These are phyloP conservation scores for Epichloe scottii DNA, from an alignment of 2,329 filamentous ascomycete genomes.

Conservation along the genomic window DNA sequence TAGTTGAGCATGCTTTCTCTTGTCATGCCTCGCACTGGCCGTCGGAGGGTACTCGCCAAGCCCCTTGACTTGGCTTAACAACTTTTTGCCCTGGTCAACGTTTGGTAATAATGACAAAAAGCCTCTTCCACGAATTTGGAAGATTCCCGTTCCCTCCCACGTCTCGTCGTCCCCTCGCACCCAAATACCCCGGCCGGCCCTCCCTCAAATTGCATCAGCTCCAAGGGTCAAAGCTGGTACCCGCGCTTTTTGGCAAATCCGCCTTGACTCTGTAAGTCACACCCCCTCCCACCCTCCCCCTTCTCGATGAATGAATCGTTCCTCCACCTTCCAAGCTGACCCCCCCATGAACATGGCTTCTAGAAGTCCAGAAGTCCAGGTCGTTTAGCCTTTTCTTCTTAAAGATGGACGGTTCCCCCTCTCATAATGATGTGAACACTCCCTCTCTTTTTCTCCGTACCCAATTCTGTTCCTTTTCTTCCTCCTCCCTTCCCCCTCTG, in stretches of 20 bases:
- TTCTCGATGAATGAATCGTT: neutral
- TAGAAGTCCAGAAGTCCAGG: neutral
- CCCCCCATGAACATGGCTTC: slow-evolving; percentile 6
- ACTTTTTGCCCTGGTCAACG: neutral
- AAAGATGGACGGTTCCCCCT: neutral
- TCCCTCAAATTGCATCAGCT: slow-evolving; percentile 1
- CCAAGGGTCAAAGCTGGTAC: neutral
- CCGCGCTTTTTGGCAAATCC: neutral
- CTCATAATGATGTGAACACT: neutral
- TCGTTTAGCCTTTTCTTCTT: neutral
- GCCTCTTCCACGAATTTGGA: neutral
- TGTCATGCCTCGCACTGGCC: neutral
- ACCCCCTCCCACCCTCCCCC: neutral
- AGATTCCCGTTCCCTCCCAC: neutral
- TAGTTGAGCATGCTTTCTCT: too few relatives aligned
- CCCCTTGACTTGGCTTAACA: neutral
- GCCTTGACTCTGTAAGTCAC: neutral
- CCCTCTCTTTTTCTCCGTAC: too few relatives aligned
- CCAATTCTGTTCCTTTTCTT: neutral
- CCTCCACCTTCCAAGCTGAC: neutral
- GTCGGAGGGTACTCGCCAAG: neutral
- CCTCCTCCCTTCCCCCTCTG: neutral
- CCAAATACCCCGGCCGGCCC: neutral
- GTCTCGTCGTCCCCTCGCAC: neutral
- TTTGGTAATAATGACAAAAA: neutral